These are phyloP conservation scores for Aegilops tauschii DNA, from an alignment of 176 grass and related monocot genomes.

Conservation along the genomic window DNA sequence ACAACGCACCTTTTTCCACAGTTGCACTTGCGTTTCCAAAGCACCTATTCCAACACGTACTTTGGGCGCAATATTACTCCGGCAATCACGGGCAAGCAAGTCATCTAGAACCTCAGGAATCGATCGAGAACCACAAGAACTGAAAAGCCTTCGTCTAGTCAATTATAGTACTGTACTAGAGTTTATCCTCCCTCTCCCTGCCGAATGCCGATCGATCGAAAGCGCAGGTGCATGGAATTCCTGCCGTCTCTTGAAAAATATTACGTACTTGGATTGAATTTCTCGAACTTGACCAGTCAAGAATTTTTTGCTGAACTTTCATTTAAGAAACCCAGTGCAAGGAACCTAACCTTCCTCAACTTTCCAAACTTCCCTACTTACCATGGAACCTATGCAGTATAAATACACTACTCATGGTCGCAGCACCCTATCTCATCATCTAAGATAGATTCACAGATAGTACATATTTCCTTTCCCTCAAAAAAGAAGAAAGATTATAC, in stretches of 20 bases:
- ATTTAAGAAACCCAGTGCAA: not conserved
- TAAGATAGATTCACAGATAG: not conserved
- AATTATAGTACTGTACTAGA: not conserved
- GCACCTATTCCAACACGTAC: not conserved
- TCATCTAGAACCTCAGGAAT: not conserved
- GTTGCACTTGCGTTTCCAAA: not conserved
- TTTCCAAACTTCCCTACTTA: too few relatives aligned
- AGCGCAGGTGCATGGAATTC: not conserved
- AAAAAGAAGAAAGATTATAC: too few relatives aligned
- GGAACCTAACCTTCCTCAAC: not conserved
- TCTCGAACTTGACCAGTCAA: not conserved
- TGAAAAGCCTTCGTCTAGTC: not conserved
- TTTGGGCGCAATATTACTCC: too few relatives aligned
- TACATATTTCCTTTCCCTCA: too few relatives aligned
- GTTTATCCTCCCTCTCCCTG: not conserved
- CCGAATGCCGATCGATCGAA: too few relatives aligned
- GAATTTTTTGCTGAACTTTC: not conserved
- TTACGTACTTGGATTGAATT: too few relatives aligned
- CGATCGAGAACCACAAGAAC: not conserved
- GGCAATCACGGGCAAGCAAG: not conserved
- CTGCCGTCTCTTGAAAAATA: not conserved
- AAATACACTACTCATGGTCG: not conserved
- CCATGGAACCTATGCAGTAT: too few relatives aligned
- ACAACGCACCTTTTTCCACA: not conserved
- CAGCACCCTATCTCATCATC: not conserved